phyloP scores from a whole-genome alignment of 106 monocot genomes.

The Posidonia australis region DNA sequence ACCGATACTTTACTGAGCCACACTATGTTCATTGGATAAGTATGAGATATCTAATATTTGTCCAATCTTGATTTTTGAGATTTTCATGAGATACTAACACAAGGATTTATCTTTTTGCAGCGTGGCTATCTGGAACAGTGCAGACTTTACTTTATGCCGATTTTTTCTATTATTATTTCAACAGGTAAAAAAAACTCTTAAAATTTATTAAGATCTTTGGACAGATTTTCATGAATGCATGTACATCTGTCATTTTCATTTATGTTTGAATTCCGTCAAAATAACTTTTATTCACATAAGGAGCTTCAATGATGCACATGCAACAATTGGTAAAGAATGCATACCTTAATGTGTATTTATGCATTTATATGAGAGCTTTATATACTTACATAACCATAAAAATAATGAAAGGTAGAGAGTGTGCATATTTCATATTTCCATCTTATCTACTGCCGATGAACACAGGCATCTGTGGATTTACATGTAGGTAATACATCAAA shows the following conservation, averaged over 20 bases:
- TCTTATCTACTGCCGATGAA: background rate
- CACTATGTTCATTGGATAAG: conserved; percentile 40
- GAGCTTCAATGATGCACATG: no score
- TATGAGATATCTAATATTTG: background rate
- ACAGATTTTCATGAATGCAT: no score
- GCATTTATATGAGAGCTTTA: background rate
- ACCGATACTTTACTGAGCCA: conserved; percentile 42
- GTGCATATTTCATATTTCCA: background rate
- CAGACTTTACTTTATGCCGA: conserved; percentile 89
- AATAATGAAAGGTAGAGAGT: background rate
- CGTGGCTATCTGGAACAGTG: conserved; percentile 80
- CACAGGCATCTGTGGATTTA: background rate
- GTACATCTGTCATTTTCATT: background rate
- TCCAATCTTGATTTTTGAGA: no score
- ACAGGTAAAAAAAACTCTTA: conserved; percentile 34
- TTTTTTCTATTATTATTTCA: conserved; percentile 94
- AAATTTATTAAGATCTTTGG: background rate
- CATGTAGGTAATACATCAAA: no score
- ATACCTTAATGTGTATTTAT: background rate
- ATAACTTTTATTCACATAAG: no score
- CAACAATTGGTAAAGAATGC: no score
- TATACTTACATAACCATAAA: background rate
- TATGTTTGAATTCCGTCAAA: background rate
- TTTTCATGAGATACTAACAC: no score
- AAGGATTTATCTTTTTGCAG: conserved; percentile 20